These are phyloP conservation scores for Candida ortonii DNA, from an alignment of 805 yeast genomes.

Conservation along the genomic window DNA sequence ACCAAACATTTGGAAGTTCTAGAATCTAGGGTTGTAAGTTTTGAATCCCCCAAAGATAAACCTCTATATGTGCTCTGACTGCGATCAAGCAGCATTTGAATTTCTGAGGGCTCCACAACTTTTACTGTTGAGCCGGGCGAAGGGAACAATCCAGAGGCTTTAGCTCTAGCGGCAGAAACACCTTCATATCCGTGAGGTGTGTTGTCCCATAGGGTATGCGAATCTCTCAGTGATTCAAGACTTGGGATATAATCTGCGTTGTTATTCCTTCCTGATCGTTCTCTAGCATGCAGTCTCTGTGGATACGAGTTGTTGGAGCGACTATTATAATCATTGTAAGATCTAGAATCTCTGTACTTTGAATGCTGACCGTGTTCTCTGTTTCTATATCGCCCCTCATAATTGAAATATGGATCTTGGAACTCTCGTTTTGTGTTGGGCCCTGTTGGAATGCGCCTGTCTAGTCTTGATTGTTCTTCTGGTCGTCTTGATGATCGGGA, in stretches of 20 bases:
- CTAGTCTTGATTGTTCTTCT: no score
- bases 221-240: no score
- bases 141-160: slow-evolving; percentile 75
- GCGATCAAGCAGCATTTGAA: slow-evolving; percentile 21
- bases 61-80: slow-evolving; percentile 13
- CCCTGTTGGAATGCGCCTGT: no score
- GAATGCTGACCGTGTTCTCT: no score
- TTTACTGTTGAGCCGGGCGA: slow-evolving; percentile 55
- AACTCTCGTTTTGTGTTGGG: no score
- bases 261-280: no score
- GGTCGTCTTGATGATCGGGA: no score
- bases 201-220: slow-evolving; percentile 61
- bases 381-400: no score
- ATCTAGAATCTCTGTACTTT: slow-evolving; percentile 9
- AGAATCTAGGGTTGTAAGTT: slow-evolving; percentile 28
- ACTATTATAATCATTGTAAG: slow-evolving; percentile 1
- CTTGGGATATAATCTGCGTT: no score
- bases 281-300: slow-evolving; percentile 16
- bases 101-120: slow-evolving; percentile 37
- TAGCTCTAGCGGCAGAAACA: slow-evolving; percentile 73
- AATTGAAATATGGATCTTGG: no score
- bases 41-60: slow-evolving; percentile 21
- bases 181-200: slow-evolving; percentile 68
- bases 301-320: slow-evolving; percentile 9
- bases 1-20: slow-evolving; percentile 25